phyloP scores from a whole-genome alignment of 2,329 filamentous ascomycete species.

The Pseudocercospora vitis region DNA sequence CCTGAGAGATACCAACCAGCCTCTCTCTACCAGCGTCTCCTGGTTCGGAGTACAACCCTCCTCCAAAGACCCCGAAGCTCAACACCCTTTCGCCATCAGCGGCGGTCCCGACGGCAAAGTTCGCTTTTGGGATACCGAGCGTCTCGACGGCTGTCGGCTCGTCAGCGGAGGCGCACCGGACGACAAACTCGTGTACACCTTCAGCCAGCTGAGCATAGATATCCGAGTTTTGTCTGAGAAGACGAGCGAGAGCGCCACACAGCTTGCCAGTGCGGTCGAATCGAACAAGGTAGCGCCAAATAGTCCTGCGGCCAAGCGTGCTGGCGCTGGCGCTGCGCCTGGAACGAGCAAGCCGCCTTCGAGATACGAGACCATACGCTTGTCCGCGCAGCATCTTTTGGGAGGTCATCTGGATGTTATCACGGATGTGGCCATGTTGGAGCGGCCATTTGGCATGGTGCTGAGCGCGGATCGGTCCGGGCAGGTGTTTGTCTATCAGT shows the following conservation, averaged over 20 bases:
- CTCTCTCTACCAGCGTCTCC: constrained; percentile 37
- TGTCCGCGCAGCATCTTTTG: constrained; percentile 84
- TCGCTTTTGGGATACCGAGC: constrained; percentile 86
- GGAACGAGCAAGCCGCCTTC: constrained; percentile 57
- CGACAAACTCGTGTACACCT: constrained; percentile 68
- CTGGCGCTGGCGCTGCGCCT: constrained; percentile 6
- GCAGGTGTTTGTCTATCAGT: constrained; percentile 80
- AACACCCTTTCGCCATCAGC: constrained; percentile 80
- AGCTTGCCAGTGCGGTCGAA: constrained; percentile 26
- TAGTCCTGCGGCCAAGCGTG: constrained; percentile 42
- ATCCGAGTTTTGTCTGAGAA: constrained; percentile 44
- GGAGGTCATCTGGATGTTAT: constrained; percentile 85
- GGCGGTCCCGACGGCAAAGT: constrained; percentile 88
- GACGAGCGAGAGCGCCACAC: constrained; percentile 20
- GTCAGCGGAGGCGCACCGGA: constrained; percentile 71
- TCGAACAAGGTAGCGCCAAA: constrained; percentile 31
- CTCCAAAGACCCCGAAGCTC: constrained; percentile 68
- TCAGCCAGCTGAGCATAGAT: constrained; percentile 43
- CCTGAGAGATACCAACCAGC: constrained; percentile 15
- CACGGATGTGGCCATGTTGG: constrained; percentile 82
- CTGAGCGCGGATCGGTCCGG: constrained; percentile 86
- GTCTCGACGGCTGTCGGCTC: constrained; percentile 73
- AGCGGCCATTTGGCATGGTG: constrained; percentile 89
- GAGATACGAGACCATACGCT: constrained; percentile 76
- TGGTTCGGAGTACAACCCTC: constrained; percentile 67